These are phyloP conservation scores for Allomyces macrogynus DNA, from an alignment of 192 early-diverging fungal genomes.

Conservation along the genomic window DNA sequence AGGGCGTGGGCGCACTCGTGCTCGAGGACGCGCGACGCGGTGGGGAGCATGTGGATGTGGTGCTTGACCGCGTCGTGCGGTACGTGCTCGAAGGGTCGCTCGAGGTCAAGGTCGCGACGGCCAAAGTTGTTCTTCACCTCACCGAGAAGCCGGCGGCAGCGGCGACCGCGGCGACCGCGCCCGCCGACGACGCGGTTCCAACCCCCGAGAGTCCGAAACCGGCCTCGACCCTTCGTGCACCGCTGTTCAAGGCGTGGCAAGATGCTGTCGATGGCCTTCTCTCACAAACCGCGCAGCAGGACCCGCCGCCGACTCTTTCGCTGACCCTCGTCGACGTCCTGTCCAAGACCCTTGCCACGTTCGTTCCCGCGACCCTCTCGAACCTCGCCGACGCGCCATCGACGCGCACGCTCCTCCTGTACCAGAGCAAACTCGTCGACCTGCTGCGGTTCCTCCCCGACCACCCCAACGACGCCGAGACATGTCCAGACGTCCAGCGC, in stretches of 20 bases:
- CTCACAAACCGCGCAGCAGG: neutral
- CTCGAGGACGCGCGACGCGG: neutral
- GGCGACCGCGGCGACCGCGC: neutral
- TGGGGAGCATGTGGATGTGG: neutral
- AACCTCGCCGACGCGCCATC: neutral
- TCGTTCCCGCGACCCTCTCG: neutral
- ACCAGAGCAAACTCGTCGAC: neutral
- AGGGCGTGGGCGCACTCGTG: neutral
- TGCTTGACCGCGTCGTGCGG: neutral
- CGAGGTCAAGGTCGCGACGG: neutral
- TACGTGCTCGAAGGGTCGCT: neutral
- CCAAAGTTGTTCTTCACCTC: neutral
- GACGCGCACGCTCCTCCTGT: neutral
- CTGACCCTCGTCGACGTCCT: neutral
- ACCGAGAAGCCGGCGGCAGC: neutral
- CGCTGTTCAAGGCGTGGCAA: neutral
- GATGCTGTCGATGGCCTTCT: neutral
- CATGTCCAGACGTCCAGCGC: neutral
- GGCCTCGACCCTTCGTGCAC: too few relatives aligned
- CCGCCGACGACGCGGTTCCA: neutral
- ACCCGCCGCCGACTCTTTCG: neutral
- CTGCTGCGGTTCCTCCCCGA: neutral
- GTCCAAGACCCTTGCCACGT: neutral
- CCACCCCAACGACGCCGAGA: neutral
- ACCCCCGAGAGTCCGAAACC: too few relatives aligned